Base-by-base conservation (phyloP, 805 yeast species). In the Starmera caribaea region DNA sequence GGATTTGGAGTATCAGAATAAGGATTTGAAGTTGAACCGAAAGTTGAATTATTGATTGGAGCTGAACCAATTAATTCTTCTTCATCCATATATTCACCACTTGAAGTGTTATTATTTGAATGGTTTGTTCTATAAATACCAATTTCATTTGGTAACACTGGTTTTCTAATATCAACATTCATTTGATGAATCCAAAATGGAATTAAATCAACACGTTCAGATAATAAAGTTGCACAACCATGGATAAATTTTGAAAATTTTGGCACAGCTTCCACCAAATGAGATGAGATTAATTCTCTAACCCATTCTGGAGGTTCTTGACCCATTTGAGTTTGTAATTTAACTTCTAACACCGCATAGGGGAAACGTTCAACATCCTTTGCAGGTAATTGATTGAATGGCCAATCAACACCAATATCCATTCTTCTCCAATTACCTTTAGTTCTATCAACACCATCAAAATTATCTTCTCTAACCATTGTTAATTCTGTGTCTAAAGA, bases 301-400 rank as follows among this genome's bases (percentile, higher is more conserved):
- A 92, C 95, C 99, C 99, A 92, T 45, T 74, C 80, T 9, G 99
- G 98, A 26, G 99, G 98, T 62, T 92, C 98, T 65, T 92, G 99
- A 41, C 98, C 98, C 64, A 92, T 56, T 68, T 92, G 97, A 4
- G 99, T 92, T 64, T 92, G 98, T 47, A 92, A 72, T 64, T 92
- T 92, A 43, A 92, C 98, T 67, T 92, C 99, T 51, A 92, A 70
- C 33, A 92, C 96, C 1, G 98, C 98, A 61, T 92, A 92, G 4
- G 98, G 98, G 66, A 92, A 92, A 53, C 96, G 73, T 57, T 90
- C 90, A 38, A 85, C 76, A 56, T 92, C 98, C 45, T 72, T 70
- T 33, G 83, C 90, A 4, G 89, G 77, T 41, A 92, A 69, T 62
- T 90, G 96, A 40, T 68, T 63, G 61, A 92, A 92, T 34, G 99